Evolutionary conservation across 192 early-diverging fungal species (phyloP), one percentile per base, ranked within the genome.

Genomic region (Coemansia sp.): DNA sequence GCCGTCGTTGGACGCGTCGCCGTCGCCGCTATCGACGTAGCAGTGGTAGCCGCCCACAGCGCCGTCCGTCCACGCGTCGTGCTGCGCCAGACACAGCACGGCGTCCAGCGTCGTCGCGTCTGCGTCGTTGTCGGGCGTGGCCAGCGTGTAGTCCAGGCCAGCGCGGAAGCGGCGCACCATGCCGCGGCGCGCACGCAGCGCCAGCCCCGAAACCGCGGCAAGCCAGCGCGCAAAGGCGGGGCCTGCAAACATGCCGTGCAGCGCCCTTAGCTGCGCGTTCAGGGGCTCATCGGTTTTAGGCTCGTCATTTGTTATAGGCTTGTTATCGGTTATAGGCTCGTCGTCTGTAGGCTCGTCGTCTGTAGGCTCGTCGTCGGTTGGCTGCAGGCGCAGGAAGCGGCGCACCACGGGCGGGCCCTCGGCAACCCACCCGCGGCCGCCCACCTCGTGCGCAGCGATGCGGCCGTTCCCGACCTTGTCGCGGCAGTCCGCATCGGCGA

Each of bases 111-210:
- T 64, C 0, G 35, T 40, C 35, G n/a, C 35, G 35, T 60, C 45
- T 12, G 74, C 58, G n/a, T 67, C 55, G 25, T 70, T 74, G 33
- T 81, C 81, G 19, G 81, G 73, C 7, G 88, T 84, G 10, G 86
- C 91, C 8, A 93, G 75, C 7, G 91, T 89, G 69, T 89, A 93
- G 63, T 93, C 91, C 49, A 91, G 78, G 6, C 91, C 91, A 2
- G 88, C 83, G 42, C 91, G 76, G 79, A 93, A 93, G 7, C 90
- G 78, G 30, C 91, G 84, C 6, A 83, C 85, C 52, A 77, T 62
- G 19, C 82, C 80, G 21, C 89, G 83, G 18, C 61, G 62, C 4
- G 64, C 67, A 0, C 50, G 48, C 9, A 82, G 65, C 5, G 70
- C 53, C 6, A 88, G 60, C 8, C 81, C 78, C 3, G 86, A 88